A percentile compares a stretch with the other conserved stretches of the same genome.
Conservation (phyloP, 192 early-diverging fungal genomes). For the Backusella mclennaniae region DNA sequence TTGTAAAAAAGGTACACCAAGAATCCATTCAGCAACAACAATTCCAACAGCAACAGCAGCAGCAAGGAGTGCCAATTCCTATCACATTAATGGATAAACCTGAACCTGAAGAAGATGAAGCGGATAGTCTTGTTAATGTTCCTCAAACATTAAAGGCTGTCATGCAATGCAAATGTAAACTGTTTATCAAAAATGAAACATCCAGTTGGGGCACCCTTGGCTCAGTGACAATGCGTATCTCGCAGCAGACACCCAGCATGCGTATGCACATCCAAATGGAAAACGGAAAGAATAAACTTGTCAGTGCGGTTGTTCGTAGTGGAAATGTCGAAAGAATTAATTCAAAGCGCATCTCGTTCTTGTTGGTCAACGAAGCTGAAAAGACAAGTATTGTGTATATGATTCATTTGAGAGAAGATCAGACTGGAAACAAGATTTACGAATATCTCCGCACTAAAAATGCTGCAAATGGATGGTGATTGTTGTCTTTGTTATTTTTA, state of each 20-base stretch:
- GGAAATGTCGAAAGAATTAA: constrained; percentile 47
- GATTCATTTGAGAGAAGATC: constrained; percentile 57
- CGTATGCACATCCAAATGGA: constrained; percentile 48
- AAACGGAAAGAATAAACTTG: constrained; percentile 42
- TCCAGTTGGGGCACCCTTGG: constrained; percentile 52
- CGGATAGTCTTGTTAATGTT: constrained; percentile 9
- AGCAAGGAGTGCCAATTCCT: neutral
- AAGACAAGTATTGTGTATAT: constrained; percentile 53
- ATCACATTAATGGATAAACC: neutral
- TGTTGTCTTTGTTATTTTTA: neutral
- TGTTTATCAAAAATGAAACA: constrained; percentile 53
- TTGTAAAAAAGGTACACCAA: constrained; percentile 42
- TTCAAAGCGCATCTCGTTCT: constrained; percentile 46
- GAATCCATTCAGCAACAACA: constrained; percentile 27
- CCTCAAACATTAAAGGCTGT: constrained; percentile 34
- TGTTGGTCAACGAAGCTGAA: constrained; percentile 40
- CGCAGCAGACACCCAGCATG: constrained; percentile 49
- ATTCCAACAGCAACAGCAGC: constrained; percentile 11
- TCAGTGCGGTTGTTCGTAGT: constrained; percentile 47
- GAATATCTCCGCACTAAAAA: constrained; percentile 41
- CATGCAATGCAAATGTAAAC: constrained; percentile 43
- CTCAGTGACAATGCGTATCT: constrained; percentile 40
- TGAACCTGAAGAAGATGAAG: neutral
- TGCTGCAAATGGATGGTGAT: constrained; percentile 20
- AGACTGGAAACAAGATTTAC: constrained; percentile 43